These are phyloP conservation scores for Trichoderma simmonsii DNA, from an alignment of 2,329 filamentous ascomycete species.

Conservation along the genomic window DNA sequence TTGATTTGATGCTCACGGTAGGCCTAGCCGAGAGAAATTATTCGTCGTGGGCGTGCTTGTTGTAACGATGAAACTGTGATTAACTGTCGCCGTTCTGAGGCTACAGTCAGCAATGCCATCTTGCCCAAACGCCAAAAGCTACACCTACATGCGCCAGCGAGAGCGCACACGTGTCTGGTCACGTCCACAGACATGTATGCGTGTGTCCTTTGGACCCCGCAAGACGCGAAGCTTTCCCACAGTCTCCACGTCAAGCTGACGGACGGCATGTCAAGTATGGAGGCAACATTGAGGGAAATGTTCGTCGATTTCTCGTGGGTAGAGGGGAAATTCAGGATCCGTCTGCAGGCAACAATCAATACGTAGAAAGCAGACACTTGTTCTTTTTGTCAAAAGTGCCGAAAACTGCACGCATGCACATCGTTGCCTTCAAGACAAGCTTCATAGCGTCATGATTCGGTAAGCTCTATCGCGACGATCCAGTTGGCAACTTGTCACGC, in stretches of 20 bases:
- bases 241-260: neutral
- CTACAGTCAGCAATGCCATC: neutral
- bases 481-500: neutral
- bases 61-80: neutral
- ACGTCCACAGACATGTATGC: neutral
- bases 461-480: neutral
- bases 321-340: neutral
- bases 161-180: neutral
- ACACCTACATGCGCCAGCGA: neutral
- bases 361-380: neutral
- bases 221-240: neutral
- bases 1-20: too few relatives aligned
- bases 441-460: neutral
- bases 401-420: neutral
- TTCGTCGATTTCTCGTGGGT: neutral
- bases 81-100: neutral
- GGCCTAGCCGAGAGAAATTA: neutral
- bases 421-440: neutral
- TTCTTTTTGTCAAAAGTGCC: neutral
- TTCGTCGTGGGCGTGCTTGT: too few relatives aligned
- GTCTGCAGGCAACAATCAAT: neutral
- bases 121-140: neutral
- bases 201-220: neutral
- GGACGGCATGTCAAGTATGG: neutral
- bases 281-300: neutral